phyloP scores from a whole-genome alignment of 352 stramenopile species.

The Globisporangium iwayamae region DNA sequence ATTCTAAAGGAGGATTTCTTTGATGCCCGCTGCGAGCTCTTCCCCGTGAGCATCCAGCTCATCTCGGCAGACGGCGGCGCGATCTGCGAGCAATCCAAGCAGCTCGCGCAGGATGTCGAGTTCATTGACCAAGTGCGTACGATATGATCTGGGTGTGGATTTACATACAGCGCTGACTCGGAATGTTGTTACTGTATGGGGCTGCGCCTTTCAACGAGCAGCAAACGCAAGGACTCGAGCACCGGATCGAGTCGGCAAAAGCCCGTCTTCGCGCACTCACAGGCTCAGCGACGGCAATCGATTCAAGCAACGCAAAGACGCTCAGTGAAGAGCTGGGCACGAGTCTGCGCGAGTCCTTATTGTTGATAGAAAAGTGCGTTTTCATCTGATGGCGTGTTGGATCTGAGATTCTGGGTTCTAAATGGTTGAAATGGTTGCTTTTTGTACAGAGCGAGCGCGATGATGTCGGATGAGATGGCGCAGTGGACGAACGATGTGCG shows the following conservation, averaged over 20 bases:
- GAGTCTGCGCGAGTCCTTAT: slow-evolving; percentile 23
- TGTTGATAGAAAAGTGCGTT: slow-evolving; percentile 28
- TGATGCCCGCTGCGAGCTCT: slow-evolving; percentile 23
- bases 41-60: slow-evolving; percentile 20
- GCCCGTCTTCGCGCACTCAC: slow-evolving; percentile 13
- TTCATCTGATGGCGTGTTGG: background rate
- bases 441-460: slow-evolving; percentile 20
- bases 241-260: slow-evolving; percentile 16
- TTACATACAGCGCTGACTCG: background rate
- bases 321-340: slow-evolving; percentile 27
- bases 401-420: background rate
- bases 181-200: background rate
- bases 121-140: slow-evolving; percentile 12
- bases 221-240: slow-evolving; percentile 17
- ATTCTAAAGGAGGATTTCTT: slow-evolving; percentile 20
- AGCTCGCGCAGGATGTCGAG: slow-evolving; percentile 12
- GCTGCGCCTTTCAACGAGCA: background rate
- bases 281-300: background rate
- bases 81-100: background rate
- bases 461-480: slow-evolving; percentile 31
- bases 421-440: background rate
- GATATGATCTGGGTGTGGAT: background rate
- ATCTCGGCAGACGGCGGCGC: slow-evolving; percentile 1
- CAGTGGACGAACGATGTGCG: slow-evolving; percentile 18
- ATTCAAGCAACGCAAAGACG: slow-evolving; percentile 17